Percentiles rank a stretch among this genome's conserved stretches.
These are phyloP conservation scores for Aspergillus versicolor DNA, from an alignment of 2,329 filamentous ascomycete species.

Conservation along the genomic window DNA sequence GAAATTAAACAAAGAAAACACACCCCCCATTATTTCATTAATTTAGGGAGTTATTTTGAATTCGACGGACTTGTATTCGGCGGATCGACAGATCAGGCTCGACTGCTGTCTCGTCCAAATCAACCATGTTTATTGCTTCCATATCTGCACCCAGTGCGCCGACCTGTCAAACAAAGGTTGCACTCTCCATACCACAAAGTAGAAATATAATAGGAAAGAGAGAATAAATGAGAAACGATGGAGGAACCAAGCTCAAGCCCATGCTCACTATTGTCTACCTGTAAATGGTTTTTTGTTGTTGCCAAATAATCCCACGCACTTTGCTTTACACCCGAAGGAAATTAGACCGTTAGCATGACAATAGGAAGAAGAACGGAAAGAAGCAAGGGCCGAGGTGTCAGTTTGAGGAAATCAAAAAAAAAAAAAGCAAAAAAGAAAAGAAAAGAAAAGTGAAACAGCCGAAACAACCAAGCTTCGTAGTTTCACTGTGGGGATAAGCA, in stretches of 20 bases:
- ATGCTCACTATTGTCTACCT: constrained; percentile 10
- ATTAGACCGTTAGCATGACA: not conserved
- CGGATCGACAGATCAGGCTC: not conserved
- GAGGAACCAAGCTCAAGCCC: not conserved
- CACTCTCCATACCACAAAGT: not conserved
- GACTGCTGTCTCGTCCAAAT: not conserved
- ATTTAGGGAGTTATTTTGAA: not conserved
- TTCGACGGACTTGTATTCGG: not conserved
- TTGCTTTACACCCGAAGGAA: constrained; percentile 8
- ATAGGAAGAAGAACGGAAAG: constrained; percentile 6
- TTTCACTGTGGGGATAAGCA: not conserved
- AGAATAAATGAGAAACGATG: not conserved
- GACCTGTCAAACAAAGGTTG: not conserved
- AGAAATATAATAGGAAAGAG: not conserved
- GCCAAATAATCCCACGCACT: constrained; percentile 1
- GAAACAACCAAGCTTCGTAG: not conserved
- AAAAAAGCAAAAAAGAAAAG: constrained; percentile 3
- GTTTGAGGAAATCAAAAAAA: not conserved
- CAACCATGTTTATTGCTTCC: not conserved
- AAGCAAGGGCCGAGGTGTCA: not conserved
- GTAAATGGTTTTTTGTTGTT: constrained; percentile 3
- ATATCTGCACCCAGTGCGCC: not conserved
- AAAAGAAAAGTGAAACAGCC: not conserved
- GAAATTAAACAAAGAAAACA: not conserved
- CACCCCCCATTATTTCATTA: not conserved